Evolutionary conservation across 2,329 filamentous ascomycete species (phyloP).

Genomic region (Clonostachys rhizophaga): DNA sequence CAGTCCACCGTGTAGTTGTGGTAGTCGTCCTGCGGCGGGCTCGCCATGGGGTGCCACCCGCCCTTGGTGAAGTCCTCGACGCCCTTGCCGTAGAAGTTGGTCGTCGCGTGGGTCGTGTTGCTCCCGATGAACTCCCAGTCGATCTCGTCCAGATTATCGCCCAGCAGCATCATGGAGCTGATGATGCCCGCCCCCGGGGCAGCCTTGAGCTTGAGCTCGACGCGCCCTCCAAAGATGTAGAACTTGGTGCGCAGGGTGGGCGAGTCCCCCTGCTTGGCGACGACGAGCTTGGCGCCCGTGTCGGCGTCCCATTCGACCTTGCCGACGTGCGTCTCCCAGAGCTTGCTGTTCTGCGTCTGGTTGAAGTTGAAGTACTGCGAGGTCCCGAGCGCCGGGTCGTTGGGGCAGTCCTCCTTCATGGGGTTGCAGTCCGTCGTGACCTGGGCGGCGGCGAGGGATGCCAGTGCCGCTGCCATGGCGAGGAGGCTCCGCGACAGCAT

Average conservation of each 20-base stretch:
- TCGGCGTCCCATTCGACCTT: conserved; percentile 54
- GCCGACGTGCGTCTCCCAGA: conserved; percentile 69
- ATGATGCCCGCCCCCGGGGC: conserved; percentile 72
- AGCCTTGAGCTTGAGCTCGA: conserved; percentile 75
- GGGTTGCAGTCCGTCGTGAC: conserved; percentile 78
- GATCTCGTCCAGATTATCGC: conserved; percentile 80
- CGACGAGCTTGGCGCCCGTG: conserved; percentile 66
- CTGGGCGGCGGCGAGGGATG: conserved; percentile 58
- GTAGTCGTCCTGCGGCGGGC: conserved; percentile 49
- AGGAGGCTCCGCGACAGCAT: conserved; percentile 20
- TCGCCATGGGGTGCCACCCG: conserved; percentile 49
- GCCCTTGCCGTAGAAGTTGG: conserved; percentile 80
- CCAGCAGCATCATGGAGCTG: conserved; percentile 77
- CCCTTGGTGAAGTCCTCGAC: conserved; percentile 59
- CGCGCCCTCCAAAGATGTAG: conserved; percentile 81
- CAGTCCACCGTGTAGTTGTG: conserved; percentile 77
- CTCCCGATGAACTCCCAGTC: conserved; percentile 81
- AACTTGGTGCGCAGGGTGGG: conserved; percentile 76
- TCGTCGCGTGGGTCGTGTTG: conserved; percentile 57
- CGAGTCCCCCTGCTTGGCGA: conserved; percentile 66
- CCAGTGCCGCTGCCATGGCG: conserved; percentile 25
- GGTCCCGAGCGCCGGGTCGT: conserved; percentile 66
- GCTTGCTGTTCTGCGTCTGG: conserved; percentile 46
- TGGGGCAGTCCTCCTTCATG: conserved; percentile 60
- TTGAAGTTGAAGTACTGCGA: conserved; percentile 62